Evolutionary conservation across 768 basidiomycete species (phyloP), one percentile per base, ranked within the genome.

Genomic region (Mycena metata): DNA sequence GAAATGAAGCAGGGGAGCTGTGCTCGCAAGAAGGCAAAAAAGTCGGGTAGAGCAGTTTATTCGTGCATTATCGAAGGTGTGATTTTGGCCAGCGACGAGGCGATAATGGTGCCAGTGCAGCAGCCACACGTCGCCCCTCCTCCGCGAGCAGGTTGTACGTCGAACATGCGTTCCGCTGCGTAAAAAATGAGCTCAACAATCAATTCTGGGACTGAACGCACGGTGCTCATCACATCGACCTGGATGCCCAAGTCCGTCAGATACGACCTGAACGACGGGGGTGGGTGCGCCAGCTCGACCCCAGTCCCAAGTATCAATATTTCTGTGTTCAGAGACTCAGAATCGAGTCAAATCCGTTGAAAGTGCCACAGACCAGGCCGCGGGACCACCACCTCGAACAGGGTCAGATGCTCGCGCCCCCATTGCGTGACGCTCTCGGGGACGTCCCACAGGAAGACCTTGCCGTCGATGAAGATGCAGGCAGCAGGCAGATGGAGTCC

Each of bases 91-190:
- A 39, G 11, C 39, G 39, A 39, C 39, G 39, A 11, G 85, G 83
- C 9, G 82, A 79, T 19, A 90, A 71, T 5, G 96, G 96, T 21
- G 96, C 83, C n/a, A 98, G 79, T 2, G 96, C 96, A 16, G 94
- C 96, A 45, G 96, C 94, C 15, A 98, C 95, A 26, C 92, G 90
- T 59, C 97, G 85, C 9, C 97, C 97, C 80, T 99, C 97, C 78
- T 99, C 97, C 0, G 92, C 81, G 51, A 99, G 85, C 24, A 99
- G 78, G 78, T 99, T 98, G 79, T 96, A 99, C 0, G 97, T 98
- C 30, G 96, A 92, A 73, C 95, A 96, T 85, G 47, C 89, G 77
- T 73, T 91, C 86, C 33, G 86, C 50, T 71, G 47, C 15, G 19
- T 5, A 10, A 19, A 47, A 24, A 21, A 49, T 10, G 21, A 11